These are phyloP conservation scores for Aspergillus pseudotamarii DNA, from an alignment of 2,329 filamentous ascomycete genomes.

Conservation along the genomic window DNA sequence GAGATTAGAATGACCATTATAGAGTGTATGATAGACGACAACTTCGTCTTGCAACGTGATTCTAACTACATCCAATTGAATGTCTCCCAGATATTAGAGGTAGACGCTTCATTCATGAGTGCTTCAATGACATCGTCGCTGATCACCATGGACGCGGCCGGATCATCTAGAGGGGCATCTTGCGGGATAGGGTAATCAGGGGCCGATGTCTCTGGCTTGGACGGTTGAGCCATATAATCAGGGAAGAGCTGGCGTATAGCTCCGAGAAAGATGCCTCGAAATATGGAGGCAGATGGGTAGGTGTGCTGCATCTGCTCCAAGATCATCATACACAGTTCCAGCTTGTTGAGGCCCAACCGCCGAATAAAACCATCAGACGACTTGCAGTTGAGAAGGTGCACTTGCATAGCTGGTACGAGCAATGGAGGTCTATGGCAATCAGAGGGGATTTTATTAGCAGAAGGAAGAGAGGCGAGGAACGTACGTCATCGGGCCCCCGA, in stretches of 20 bases:
- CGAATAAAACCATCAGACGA: slow-evolving; percentile 20
- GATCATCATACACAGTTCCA: slow-evolving; percentile 27
- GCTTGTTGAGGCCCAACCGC: slow-evolving; percentile 23
- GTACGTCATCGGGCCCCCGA: slow-evolving; percentile 16
- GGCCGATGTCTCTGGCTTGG: not conserved
- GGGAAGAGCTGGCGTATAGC: slow-evolving; percentile 15
- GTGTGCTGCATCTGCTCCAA: slow-evolving; percentile 26
- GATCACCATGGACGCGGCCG: not conserved
- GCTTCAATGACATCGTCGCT: slow-evolving; percentile 10
- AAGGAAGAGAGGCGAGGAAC: not conserved
- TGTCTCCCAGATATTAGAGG: slow-evolving; percentile 14
- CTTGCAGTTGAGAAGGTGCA: slow-evolving; percentile 31
- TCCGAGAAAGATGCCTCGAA: slow-evolving; percentile 13
- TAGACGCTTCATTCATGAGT: slow-evolving; percentile 9
- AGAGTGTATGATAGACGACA: too few species aligned
- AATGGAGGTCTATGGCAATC: slow-evolving; percentile 13
- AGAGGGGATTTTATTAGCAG: not conserved
- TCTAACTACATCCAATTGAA: slow-evolving; percentile 1
- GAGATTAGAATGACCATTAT: not conserved
- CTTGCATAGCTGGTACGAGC: slow-evolving; percentile 29
- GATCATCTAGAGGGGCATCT: not conserved
- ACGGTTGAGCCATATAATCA: not conserved
- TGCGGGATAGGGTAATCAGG: not conserved
- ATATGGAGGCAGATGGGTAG: slow-evolving; percentile 16
- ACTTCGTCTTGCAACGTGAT: too few species aligned